A percentile compares a stretch with the other conserved stretches of the same genome.
Evolutionary conservation across 768 basidiomycete species (phyloP).

Genomic region (Suillus sp.): DNA sequence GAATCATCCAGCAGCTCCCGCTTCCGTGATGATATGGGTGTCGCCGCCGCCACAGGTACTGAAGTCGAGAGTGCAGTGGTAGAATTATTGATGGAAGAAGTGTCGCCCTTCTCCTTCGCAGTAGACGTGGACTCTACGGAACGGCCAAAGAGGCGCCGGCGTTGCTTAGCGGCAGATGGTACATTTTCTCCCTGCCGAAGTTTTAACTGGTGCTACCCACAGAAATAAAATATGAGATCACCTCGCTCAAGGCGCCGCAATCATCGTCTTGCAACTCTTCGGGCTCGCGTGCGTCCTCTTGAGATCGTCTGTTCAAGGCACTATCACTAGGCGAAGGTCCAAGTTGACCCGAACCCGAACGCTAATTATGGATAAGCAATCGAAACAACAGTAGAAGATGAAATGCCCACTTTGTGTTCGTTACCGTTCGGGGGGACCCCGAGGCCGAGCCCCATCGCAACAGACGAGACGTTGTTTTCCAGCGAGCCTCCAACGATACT

Average conservation of each 20-base stretch:
- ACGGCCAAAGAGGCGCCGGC: constrained; percentile 63
- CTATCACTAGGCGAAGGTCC: constrained; percentile 64
- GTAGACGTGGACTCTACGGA: constrained; percentile 41
- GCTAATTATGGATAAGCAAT: constrained; percentile 25
- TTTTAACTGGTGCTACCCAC: constrained; percentile 7
- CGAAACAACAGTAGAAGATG: not conserved
- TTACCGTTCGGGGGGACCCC: constrained; percentile 6
- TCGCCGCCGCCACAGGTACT: constrained; percentile 20
- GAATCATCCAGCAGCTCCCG: constrained; percentile 30
- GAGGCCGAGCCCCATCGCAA: constrained; percentile 29
- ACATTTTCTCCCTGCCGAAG: constrained; percentile 51
- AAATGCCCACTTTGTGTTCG: not conserved
- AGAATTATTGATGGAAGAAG: constrained; percentile 29
- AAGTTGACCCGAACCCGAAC: constrained; percentile 53
- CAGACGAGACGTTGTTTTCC: not conserved
- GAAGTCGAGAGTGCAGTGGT: constrained; percentile 30
- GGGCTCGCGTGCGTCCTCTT: constrained; percentile 39
- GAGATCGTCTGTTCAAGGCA: constrained; percentile 43
- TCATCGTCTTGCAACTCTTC: constrained; percentile 48
- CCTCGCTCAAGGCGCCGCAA: constrained; percentile 66
- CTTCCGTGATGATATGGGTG: constrained; percentile 23
- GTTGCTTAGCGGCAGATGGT: constrained; percentile 41
- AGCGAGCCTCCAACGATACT: constrained; percentile 27
- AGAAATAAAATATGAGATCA: constrained; percentile 35
- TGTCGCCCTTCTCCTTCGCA: constrained; percentile 35